Conservation (phyloP, 225 moss, liverwort and hornwort genomes). For the Physcomitrellopsis africana region DNA sequence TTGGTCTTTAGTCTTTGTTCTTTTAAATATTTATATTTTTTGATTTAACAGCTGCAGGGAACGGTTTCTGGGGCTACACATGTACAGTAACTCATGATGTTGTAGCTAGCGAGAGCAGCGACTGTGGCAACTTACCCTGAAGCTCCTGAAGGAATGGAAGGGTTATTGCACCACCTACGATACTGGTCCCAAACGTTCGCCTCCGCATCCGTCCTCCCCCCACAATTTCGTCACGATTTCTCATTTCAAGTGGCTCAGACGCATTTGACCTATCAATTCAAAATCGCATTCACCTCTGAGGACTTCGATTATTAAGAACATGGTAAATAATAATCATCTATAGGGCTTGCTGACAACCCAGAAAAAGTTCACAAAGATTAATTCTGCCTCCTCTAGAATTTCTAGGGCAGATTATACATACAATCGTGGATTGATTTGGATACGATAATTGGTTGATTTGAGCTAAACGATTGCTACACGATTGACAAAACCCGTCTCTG, state of each 20-base stretch:
- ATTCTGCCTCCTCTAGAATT: no score
- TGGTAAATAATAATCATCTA: no score
- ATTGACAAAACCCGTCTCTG: no score
- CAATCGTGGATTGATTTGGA: neutral
- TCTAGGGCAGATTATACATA: neutral
- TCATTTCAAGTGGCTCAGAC: conserved; percentile 31
- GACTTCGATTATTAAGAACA: no score
- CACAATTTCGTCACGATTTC: conserved; percentile 27
- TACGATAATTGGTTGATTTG: no score
- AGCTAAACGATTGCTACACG: no score
- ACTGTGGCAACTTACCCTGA: conserved; percentile 41
- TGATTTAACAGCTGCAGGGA: neutral
- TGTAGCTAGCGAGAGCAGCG: neutral
- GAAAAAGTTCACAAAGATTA: neutral
- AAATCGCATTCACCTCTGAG: conserved; percentile 15
- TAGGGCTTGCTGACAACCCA: no score
- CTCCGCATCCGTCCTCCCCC: conserved; percentile 48
- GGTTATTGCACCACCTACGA: conserved; percentile 50
- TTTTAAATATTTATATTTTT: no score
- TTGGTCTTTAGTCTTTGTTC: no score
- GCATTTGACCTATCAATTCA: conserved; percentile 32
- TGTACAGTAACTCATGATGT: neutral
- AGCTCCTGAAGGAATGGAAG: conserved; percentile 51
- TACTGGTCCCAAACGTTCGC: conserved; percentile 59
- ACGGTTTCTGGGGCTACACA: neutral